Evolutionary conservation across 148 eudicot genomes (phyloP).

Genomic region (Euryodendron excelsum): DNA sequence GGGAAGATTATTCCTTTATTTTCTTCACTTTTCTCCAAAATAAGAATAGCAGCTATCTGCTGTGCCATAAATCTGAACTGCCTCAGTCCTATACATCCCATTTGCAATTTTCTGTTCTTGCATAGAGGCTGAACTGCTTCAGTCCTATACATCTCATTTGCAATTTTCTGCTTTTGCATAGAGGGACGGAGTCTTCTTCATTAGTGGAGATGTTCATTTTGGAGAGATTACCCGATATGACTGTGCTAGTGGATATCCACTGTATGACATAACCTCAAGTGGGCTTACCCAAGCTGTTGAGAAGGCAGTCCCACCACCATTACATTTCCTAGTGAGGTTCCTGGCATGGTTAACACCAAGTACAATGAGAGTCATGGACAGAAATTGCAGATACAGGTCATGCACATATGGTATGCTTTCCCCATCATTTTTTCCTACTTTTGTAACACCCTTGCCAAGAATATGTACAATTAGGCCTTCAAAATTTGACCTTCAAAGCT

Average conservation of each 20-base stretch:
- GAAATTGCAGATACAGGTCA: slow-evolving; percentile 57
- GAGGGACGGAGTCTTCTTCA: slow-evolving; percentile 63
- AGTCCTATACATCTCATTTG: not conserved
- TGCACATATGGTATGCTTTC: slow-evolving; percentile 57
- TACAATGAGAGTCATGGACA: slow-evolving; percentile 47
- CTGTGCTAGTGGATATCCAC: slow-evolving; percentile 61
- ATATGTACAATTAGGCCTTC: no score
- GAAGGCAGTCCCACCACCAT: slow-evolving; percentile 44
- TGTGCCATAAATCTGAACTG: not conserved
- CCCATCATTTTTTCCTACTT: not conserved
- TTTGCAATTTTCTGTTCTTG: slow-evolving; percentile 5
- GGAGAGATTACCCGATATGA: slow-evolving; percentile 63
- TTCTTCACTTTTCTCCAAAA: slow-evolving; percentile 1
- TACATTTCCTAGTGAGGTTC: slow-evolving; percentile 46
- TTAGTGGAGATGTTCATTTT: slow-evolving; percentile 80
- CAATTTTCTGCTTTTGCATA: slow-evolving; percentile 15
- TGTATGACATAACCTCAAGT: slow-evolving; percentile 71
- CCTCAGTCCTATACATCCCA: not conserved
- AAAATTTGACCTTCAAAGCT: not conserved
- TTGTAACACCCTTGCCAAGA: no score
- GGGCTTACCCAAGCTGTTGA: slow-evolving; percentile 75
- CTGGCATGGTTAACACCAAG: slow-evolving; percentile 56
- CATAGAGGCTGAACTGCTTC: slow-evolving; percentile 33
- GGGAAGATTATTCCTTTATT: not conserved
- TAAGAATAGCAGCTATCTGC: not conserved